These are phyloP conservation scores for Eucalyptus polybractea DNA, from an alignment of 345 rosid species.

Conservation along the genomic window DNA sequence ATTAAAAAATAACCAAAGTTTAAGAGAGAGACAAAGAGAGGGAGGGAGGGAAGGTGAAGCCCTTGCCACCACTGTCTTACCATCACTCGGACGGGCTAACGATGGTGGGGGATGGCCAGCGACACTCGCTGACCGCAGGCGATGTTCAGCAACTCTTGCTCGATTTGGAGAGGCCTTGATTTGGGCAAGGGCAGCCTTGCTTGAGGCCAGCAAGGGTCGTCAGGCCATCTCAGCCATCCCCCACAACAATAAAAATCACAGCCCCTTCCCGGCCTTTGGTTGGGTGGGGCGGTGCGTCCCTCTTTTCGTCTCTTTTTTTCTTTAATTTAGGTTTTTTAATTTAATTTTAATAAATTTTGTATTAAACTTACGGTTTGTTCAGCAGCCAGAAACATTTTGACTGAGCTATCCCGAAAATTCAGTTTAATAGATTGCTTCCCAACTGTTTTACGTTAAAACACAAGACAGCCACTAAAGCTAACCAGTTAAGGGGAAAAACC, in stretches of 20 bases:
- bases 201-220: neutral
- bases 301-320: rapidly evolving
- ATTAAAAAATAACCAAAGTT: neutral
- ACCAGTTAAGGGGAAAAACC: constrained; percentile 17
- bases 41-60: neutral
- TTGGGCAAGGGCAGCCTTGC: neutral
- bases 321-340: too few species aligned
- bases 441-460: neutral
- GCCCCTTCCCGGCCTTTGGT: too few species aligned
- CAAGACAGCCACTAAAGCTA: neutral
- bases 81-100: neutral
- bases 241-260: too few species aligned
- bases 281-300: too few species aligned
- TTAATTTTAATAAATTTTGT: neutral
- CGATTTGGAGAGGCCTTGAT: neutral
- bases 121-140: neutral
- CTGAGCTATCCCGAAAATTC: neutral
- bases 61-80: neutral
- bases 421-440: neutral
- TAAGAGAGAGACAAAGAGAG: too few species aligned
- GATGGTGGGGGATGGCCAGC: neutral
- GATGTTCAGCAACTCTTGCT: neutral
- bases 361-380: neutral
- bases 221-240: neutral
- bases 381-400: neutral